Evolutionary conservation across 805 yeast genomes (phyloP).

Genomic region (Peterozyma toletana): DNA sequence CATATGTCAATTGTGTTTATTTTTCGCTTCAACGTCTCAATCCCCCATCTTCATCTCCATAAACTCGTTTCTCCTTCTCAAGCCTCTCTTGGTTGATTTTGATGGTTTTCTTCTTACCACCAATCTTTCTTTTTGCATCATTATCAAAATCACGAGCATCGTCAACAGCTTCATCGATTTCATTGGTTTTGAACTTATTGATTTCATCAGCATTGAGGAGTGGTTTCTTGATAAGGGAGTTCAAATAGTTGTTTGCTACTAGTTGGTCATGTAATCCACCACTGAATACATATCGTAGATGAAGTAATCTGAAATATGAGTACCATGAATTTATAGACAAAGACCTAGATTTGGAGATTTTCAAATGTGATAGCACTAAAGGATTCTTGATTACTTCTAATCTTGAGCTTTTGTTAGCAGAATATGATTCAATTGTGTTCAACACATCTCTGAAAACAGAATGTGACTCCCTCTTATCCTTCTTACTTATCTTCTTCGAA

Average conservation of each 20-base stretch:
- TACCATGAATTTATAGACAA: slow-evolving; percentile 44
- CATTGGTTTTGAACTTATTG: slow-evolving; percentile 9
- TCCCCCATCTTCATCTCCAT: slow-evolving; percentile 12
- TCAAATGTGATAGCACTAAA: slow-evolving; percentile 23
- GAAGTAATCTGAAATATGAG: slow-evolving; percentile 38
- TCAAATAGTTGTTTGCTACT: slow-evolving; percentile 26
- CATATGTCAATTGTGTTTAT: too few relatives aligned
- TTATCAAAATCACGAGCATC: slow-evolving; percentile 8
- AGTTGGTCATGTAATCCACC: slow-evolving; percentile 45
- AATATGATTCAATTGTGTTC: slow-evolving; percentile 34
- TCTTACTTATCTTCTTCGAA: slow-evolving; percentile 51
- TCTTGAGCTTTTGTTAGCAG: slow-evolving; percentile 26
- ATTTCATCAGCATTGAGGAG: slow-evolving; percentile 6
- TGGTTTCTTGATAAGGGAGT: slow-evolving; percentile 17
- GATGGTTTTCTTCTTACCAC: slow-evolving; percentile 17
- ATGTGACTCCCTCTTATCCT: slow-evolving; percentile 52
- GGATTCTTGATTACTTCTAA: slow-evolving; percentile 19
- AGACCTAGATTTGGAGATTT: slow-evolving; percentile 35
- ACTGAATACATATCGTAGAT: slow-evolving; percentile 43
- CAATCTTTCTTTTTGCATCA: slow-evolving; percentile 11
- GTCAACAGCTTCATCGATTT: slow-evolving; percentile 8
- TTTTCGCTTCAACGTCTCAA: too few relatives aligned
- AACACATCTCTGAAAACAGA: slow-evolving; percentile 55
- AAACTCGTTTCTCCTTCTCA: slow-evolving; percentile 13
- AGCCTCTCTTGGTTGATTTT: slow-evolving; percentile 18